Base-by-base conservation (phyloP, 345 rosid species). In the Euphorbia peplus region DNA sequence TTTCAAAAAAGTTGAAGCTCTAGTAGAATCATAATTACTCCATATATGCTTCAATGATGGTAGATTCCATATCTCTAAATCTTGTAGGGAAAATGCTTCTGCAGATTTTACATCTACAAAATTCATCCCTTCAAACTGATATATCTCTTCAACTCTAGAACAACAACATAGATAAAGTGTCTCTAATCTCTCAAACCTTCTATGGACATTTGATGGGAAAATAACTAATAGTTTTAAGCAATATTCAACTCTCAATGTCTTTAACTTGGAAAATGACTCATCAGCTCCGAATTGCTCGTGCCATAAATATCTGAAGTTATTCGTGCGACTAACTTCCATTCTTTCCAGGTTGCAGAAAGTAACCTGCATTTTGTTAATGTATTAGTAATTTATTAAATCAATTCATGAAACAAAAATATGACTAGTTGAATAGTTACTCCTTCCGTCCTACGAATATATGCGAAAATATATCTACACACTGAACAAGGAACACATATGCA, bases 311-410 rank as follows among this genome's bases (percentile, higher is more conserved):
- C 47, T 39, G 35, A 52, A 37, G 12, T 42, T 41, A 19, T 14
- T 8, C 35, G 67, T 35, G 0, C 26, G 3, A 3, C 0, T 0
- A 0, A 74, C 0, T 0, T 21, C 2, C 57, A 67, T 9, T 42
- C 0, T 18, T 73, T 68, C 41, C 73, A 74, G 58, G 1, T 57
- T 74, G 6, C 73, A 56, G 26, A 62, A 55, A 19, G 21, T 4
- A 29, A 67, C 63, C 28, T 67, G 72, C 22, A 22, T 32, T 32
- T 32, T 6, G 6, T 32, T 32, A 32, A 42, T 35, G 1, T 10
- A 21, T 22, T 18, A 2, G 15, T 47, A 47, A 47, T 47, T 11
- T 12, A 15, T 13, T 15, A 12, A 4, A 47, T 18, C 56, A 51
- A 19, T 10, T 4, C 25, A 32, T 32, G 37, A 32, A 32, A 32